These are phyloP conservation scores for Hansenula lynferdii DNA, from an alignment of 1,139 yeast genomes.

Conservation along the genomic window DNA sequence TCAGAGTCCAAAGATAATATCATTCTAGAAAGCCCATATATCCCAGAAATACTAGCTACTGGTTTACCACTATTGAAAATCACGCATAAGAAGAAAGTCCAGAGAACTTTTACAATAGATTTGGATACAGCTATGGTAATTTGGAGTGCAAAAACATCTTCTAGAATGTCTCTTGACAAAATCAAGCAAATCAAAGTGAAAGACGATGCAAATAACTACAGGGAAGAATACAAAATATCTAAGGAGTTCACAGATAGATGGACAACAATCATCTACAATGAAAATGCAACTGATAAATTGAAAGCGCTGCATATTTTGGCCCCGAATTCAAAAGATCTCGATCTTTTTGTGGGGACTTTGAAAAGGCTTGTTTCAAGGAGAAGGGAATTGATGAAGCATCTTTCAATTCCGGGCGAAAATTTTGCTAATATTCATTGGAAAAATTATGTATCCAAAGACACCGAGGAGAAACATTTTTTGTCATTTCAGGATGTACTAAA, in stretches of 20 bases:
- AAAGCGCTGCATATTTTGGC: constrained; percentile 77
- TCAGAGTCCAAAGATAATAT: constrained; percentile 3
- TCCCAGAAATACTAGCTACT: constrained; percentile 28
- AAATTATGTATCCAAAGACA: constrained; percentile 37
- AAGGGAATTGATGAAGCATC: constrained; percentile 46
- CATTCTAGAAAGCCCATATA: constrained; percentile 18
- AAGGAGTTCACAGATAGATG: constrained; percentile 62
- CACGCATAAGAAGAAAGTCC: constrained; percentile 63
- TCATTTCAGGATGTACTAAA: constrained; percentile 63
- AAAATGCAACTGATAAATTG: constrained; percentile 40
- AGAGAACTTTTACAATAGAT: constrained; percentile 42
- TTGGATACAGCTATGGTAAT: constrained; percentile 38
- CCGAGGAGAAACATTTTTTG: constrained; percentile 38
- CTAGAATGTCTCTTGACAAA: constrained; percentile 60
- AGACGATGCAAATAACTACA: constrained; percentile 69
- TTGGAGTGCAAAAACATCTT: constrained; percentile 49
- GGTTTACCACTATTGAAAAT: constrained; percentile 51
- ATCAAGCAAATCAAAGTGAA: constrained; percentile 66
- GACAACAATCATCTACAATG: constrained; percentile 71
- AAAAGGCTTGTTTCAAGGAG: constrained; percentile 41
- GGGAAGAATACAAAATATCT: constrained; percentile 78
- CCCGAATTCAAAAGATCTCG: constrained; percentile 55
- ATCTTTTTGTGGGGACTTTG: constrained; percentile 44
- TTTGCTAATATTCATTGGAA: constrained; percentile 57
- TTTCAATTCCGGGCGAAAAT: constrained; percentile 48